phyloP scores from a whole-genome alignment of 1,139 yeast species.

The Debaryomycetaceae sp. region DNA sequence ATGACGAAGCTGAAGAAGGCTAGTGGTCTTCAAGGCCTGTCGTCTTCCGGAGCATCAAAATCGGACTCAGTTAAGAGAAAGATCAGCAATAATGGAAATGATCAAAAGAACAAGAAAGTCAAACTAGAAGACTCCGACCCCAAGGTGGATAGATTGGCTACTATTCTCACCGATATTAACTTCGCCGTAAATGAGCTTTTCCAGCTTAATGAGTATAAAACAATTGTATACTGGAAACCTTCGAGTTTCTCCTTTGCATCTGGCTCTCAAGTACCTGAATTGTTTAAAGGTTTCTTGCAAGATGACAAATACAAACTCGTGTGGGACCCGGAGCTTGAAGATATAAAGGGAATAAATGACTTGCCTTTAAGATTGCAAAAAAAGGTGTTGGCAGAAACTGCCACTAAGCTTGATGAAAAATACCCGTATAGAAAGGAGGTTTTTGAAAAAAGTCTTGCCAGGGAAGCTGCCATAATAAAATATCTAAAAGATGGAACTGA shows the following conservation, averaged over 20 bases:
- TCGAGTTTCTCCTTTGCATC: constrained; percentile 32
- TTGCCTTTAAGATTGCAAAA: constrained; percentile 43
- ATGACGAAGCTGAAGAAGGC: not conserved
- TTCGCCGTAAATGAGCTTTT: constrained; percentile 47
- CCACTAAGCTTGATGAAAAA: constrained; percentile 27
- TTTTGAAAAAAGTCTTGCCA: constrained; percentile 17
- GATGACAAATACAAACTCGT: constrained; percentile 24
- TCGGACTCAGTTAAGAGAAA: not conserved
- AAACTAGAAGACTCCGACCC: constrained; percentile 6
- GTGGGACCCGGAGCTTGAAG: constrained; percentile 33
- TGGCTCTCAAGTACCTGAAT: constrained; percentile 29
- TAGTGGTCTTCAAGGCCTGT: not conserved
- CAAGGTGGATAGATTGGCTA: constrained; percentile 23
- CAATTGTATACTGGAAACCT: constrained; percentile 63
- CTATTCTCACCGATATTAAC: constrained; percentile 45
- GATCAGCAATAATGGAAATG: not conserved
- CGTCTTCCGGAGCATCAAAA: not conserved
- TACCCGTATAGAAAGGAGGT: constrained; percentile 38
- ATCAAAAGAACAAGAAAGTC: constrained; percentile 1
- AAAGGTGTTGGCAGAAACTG: constrained; percentile 42
- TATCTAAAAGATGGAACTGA: not conserved
- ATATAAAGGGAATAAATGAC: constrained; percentile 24
- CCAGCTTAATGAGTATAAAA: constrained; percentile 56
- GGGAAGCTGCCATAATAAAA: constrained; percentile 22
- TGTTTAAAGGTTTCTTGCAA: constrained; percentile 32